Evolutionary conservation across 257 asterid genomes (phyloP).

Genomic region (Solanum corneliomulleri): DNA sequence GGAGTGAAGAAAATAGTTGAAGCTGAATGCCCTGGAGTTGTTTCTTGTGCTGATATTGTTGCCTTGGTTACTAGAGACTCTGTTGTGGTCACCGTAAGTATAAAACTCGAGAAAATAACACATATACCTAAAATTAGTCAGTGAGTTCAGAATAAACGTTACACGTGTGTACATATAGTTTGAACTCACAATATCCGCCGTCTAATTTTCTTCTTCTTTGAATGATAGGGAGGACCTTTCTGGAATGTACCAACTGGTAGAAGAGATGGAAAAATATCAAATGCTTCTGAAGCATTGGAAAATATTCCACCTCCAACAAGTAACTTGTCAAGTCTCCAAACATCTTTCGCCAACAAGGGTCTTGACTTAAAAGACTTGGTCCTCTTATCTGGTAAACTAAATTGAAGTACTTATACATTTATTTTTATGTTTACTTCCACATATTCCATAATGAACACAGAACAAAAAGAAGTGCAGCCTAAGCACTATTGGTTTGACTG

Average conservation of each 20-base stretch:
- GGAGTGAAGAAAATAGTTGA: conserved; percentile 1
- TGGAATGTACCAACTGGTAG: conserved; percentile 28
- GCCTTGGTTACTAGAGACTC: conserved; percentile 15
- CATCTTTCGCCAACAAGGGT: conserved; percentile 33
- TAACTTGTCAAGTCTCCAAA: conserved; percentile 34
- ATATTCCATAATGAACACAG: too few relatives aligned
- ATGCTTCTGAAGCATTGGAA: conserved; percentile 14
- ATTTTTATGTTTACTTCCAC: too few relatives aligned
- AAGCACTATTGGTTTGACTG: not conserved
- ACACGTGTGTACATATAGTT: not conserved
- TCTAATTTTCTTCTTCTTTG: not conserved
- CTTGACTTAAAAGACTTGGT: conserved; percentile 40
- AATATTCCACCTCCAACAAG: conserved; percentile 54
- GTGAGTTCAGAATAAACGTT: not conserved
- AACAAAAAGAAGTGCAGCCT: not conserved
- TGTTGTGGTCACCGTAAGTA: conserved; percentile 1
- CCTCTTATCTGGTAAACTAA: conserved; percentile 20
- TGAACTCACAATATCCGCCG: not conserved
- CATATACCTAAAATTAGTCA: not conserved
- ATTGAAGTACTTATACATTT: not conserved
- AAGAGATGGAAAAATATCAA: conserved; percentile 22
- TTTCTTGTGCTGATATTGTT: conserved; percentile 11
- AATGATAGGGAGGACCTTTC: conserved; percentile 8
- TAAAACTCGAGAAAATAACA: not conserved
- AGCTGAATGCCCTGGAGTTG: conserved; percentile 6